A percentile compares a stretch with the other conserved stretches of the same genome.
These are phyloP conservation scores for Penicillium simplicissimum DNA, from an alignment of 495 filamentous ascomycete genomes.

Conservation along the genomic window DNA sequence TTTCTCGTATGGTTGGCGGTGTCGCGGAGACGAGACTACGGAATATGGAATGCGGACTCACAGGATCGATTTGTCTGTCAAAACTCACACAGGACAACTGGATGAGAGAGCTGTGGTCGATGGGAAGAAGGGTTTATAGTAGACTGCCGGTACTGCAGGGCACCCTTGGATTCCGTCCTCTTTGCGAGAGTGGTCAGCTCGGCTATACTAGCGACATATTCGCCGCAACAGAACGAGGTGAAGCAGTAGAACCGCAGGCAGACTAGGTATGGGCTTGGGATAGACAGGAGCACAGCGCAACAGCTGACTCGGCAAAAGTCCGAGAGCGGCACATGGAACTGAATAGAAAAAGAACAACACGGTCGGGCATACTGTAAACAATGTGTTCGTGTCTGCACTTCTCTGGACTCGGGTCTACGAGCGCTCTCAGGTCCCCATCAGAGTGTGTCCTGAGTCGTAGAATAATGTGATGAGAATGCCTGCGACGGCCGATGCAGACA, in stretches of 20 bases:
- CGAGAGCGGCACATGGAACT: neutral
- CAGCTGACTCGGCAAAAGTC: neutral
- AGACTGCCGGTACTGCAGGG: neutral
- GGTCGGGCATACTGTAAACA: constrained; percentile 1
- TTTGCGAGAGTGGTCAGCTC: neutral
- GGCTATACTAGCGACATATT: neutral
- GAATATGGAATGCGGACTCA: neutral
- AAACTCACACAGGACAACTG: neutral
- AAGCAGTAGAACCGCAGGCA: neutral
- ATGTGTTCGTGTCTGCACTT: neutral
- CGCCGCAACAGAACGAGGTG: neutral
- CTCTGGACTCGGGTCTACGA: neutral
- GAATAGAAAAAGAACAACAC: neutral
- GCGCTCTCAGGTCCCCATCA: neutral
- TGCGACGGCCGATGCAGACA: neutral
- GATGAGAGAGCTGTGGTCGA: neutral
- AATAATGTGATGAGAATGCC: neutral
- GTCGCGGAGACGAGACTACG: neutral
- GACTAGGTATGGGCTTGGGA: neutral
- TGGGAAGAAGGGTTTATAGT: neutral
- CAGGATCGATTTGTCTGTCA: neutral
- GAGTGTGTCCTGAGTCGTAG: neutral
- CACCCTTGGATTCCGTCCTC: neutral
- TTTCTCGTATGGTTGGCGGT: neutral
- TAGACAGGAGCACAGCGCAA: neutral